Base-by-base conservation (phyloP, 2,329 filamentous ascomycete species). In the Cordyceps farinosa region DNA sequence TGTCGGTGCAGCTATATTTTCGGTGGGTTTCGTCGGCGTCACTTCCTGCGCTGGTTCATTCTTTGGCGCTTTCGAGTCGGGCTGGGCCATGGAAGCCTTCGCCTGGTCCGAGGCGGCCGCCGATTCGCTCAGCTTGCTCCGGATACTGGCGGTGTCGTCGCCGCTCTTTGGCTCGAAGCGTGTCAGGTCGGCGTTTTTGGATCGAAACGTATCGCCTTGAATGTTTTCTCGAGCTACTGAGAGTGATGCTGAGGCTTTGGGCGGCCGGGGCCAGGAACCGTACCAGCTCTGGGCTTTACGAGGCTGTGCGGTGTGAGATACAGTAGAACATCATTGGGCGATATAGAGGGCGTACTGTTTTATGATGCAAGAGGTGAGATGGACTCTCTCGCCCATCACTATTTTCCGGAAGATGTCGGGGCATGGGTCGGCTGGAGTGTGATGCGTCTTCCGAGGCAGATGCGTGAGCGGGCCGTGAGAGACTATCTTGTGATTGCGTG, bases 171-270 rank as follows among this genome's bases (percentile, higher is more conserved):
- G 68, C 3, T 84, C 83, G 64, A 81, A 86, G 50, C 81, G 80
- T 61, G 78, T 78, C 38, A 86, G 76, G 67, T 86, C 82, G 3
- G 76, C 68, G 9, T 76, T 75, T n/a, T 70, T 75, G 1, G 82
- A 75, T 63, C 78, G 80, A 54, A 81, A 73, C 3, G 82, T 85
- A 54, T 81, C 84, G 36, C 84, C 86, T 52, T 84, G 74, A 34
- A 88, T 87, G 13, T 82, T 85, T 71, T 89, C 86, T 66, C 79
- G 80, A 3, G 84, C 84, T 51, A 89, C 76, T 58, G 85, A 83
- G 6, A 82, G 87, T 9, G 85, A 88, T 34, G 86, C 79, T 17
- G 78, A 75, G 7, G 85, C 83, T 69, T 88, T 88, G 36, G 81
- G 76, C 40, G 74, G 71, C 65, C 82, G 78, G 22, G 84, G 82